These are phyloP conservation scores for Citrus unshiu DNA, from an alignment of 345 rosid species.

Conservation along the genomic window DNA sequence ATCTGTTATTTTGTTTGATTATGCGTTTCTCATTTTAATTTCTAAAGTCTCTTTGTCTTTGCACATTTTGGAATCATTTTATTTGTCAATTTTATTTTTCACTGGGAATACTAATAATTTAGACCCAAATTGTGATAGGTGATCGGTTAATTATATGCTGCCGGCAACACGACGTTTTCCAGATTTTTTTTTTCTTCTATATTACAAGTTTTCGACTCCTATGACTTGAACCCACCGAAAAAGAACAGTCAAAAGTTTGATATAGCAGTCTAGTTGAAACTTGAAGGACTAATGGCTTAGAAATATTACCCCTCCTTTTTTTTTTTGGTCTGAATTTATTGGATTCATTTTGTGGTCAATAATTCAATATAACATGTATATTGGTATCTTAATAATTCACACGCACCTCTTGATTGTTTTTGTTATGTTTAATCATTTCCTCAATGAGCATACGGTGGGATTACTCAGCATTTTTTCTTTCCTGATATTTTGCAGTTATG, in stretches of 20 bases:
- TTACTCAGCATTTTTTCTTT: neutral
- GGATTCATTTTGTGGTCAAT: neutral
- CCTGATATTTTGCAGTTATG: conserved; percentile 57
- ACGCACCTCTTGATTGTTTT: neutral
- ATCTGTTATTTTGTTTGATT: neutral
- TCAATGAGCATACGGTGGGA: neutral
- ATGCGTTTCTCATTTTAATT: neutral
- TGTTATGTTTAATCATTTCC: neutral
- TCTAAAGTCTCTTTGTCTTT: neutral
- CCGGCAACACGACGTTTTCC: neutral
- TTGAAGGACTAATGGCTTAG: neutral
- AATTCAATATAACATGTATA: too few species aligned
- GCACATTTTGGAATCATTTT: conserved; percentile 15
- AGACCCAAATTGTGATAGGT: conserved; percentile 1
- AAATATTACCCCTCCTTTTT: neutral
- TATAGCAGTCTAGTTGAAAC: neutral
- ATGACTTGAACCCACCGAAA: neutral
- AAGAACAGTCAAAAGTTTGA: neutral
- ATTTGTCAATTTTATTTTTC: neutral
- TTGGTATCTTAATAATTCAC: neutral
- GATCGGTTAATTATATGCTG: neutral
- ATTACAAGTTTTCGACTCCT: too few species aligned
- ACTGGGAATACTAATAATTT: neutral
- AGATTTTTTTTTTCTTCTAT: neutral
- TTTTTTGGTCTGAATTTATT: neutral